phyloP scores from a whole-genome alignment of 164 flowering plant species.

The Aristolochia fimbriata region DNA sequence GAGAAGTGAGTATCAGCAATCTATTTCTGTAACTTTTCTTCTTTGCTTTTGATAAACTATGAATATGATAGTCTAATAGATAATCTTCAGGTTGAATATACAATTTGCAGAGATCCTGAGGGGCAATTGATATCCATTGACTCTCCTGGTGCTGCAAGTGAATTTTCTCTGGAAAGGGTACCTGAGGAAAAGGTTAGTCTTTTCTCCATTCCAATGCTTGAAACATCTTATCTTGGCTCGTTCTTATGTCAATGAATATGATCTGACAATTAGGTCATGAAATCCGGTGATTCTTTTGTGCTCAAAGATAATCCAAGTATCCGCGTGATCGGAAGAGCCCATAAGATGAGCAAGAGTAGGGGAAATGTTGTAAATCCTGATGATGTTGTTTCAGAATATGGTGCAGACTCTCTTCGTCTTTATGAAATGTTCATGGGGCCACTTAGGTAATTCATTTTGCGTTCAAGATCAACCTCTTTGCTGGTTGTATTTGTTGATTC shows the following conservation, averaged over 20 bases:
- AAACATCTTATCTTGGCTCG: too few relatives aligned
- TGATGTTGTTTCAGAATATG: constrained; percentile 77
- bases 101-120: constrained; percentile 48
- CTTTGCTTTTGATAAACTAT: constrained; percentile 15
- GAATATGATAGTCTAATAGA: too few relatives aligned
- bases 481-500: background rate
- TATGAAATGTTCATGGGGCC: constrained; percentile 99
- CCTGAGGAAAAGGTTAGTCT: constrained; percentile 64
- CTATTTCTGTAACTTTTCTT: background rate
- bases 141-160: constrained; percentile 22
- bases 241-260: constrained; percentile 1
- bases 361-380: constrained; percentile 97
- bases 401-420: constrained; percentile 95
- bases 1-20: constrained; percentile 57
- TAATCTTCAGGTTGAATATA: constrained; percentile 66
- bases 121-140: constrained; percentile 75
- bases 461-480: background rate
- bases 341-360: constrained; percentile 98
- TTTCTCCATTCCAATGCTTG: background rate
- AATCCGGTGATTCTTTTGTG: constrained; percentile 77
- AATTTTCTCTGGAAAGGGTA: constrained; percentile 45
- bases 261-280: constrained; percentile 42
- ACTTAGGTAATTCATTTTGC: constrained; percentile 19
- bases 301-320: constrained; percentile 68
- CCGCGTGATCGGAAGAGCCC: constrained; percentile 67